phyloP scores from a whole-genome alignment of 1,139 yeast species.

The Geotrichum restrictum region DNA sequence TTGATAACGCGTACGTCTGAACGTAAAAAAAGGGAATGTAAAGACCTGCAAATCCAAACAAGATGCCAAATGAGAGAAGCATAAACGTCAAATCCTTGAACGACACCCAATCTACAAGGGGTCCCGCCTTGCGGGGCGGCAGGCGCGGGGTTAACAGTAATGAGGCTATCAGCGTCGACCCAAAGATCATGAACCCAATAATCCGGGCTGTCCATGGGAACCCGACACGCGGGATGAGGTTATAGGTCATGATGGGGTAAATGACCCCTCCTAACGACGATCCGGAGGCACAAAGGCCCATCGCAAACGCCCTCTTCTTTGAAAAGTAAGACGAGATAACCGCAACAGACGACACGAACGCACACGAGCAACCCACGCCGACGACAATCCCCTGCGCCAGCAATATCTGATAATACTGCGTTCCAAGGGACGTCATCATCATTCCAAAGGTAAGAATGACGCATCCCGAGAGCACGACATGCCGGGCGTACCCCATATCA shows the following conservation, averaged over 20 bases:
- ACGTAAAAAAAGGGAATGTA: conserved; percentile 39
- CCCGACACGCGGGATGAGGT: conserved; percentile 34
- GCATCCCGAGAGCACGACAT: conserved; percentile 46
- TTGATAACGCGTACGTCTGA: conserved; percentile 33
- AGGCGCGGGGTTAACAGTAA: conserved; percentile 29
- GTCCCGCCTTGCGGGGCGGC: conserved; percentile 35
- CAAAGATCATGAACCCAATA: conserved; percentile 34
- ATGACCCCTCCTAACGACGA: conserved; percentile 46
- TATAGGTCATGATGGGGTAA: conserved; percentile 34
- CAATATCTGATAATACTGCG: conserved; percentile 51
- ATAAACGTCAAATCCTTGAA: conserved; percentile 35
- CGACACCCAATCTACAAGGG: conserved; percentile 31
- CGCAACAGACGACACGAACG: conserved; percentile 27
- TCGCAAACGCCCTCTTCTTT: conserved; percentile 51
- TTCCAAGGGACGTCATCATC: conserved; percentile 51
- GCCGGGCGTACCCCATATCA: conserved; percentile 43
- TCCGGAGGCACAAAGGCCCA: conserved; percentile 56
- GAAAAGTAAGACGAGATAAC: conserved; percentile 49
- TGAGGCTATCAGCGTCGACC: conserved; percentile 27
- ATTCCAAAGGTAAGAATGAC: conserved; percentile 44
- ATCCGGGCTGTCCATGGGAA: conserved; percentile 37
- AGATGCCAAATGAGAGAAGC: conserved; percentile 31
- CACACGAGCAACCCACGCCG: conserved; percentile 47
- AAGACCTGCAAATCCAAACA: conserved; percentile 37
- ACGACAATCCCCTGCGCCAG: conserved; percentile 53